A percentile compares a stretch with the other conserved stretches of the same genome.
These are phyloP conservation scores for Colletotrichum sp. DNA, from an alignment of 2,329 filamentous ascomycete genomes.

Conservation along the genomic window DNA sequence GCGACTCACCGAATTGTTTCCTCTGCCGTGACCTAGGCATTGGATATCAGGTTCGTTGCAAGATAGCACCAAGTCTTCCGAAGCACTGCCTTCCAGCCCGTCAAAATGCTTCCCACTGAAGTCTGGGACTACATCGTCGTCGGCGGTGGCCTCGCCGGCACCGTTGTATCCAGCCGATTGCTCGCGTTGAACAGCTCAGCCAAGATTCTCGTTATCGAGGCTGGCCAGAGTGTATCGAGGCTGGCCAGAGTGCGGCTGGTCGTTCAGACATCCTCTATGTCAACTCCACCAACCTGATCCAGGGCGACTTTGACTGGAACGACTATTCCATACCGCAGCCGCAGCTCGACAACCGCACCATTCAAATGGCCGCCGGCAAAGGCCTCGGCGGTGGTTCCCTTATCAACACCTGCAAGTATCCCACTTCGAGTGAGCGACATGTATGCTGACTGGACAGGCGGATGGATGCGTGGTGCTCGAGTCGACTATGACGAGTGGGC, in stretches of 20 bases:
- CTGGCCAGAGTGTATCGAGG: slow-evolving; percentile 38
- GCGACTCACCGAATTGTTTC: background rate
- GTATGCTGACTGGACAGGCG: slow-evolving; percentile 24
- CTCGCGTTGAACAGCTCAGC: slow-evolving; percentile 21
- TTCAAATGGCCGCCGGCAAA: background rate
- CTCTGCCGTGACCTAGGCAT: background rate
- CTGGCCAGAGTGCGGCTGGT: slow-evolving; percentile 24
- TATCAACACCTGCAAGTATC: background rate
- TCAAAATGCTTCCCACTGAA: background rate
- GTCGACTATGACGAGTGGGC: slow-evolving; percentile 51
- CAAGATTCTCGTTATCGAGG: slow-evolving; percentile 43
- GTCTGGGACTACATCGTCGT: slow-evolving; percentile 39
- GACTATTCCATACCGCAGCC: slow-evolving; percentile 31
- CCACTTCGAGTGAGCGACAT: background rate
- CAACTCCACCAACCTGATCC: slow-evolving; percentile 8
- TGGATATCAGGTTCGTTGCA: background rate
- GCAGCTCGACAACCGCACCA: background rate
- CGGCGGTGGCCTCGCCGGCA: slow-evolving; percentile 40
- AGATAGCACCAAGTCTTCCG: background rate
- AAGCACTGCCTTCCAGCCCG: background rate
- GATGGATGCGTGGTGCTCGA: slow-evolving; percentile 46
- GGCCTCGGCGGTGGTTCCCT: slow-evolving; percentile 7
- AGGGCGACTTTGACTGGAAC: slow-evolving; percentile 35
- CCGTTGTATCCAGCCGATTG: slow-evolving; percentile 38
- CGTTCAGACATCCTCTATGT: slow-evolving; percentile 1